These are phyloP conservation scores for Psilocybe tampanensis DNA, from an alignment of 768 basidiomycete species.

Conservation along the genomic window DNA sequence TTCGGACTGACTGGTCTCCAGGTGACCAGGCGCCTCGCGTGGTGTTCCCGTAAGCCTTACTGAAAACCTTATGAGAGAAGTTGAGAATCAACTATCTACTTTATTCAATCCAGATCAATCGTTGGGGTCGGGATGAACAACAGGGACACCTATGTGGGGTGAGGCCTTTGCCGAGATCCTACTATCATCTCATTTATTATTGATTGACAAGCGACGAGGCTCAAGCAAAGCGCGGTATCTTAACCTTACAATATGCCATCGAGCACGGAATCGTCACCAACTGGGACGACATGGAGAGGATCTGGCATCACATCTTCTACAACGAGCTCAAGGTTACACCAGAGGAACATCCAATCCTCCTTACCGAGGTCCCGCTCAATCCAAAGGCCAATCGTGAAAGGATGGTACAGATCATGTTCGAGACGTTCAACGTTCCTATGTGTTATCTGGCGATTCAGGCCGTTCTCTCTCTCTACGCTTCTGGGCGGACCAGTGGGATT, in stretches of 20 bases:
- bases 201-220: slow-evolving; percentile 30
- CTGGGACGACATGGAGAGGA: slow-evolving; percentile 99
- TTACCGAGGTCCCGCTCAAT: slow-evolving; percentile 94
- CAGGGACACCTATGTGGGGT: slow-evolving; percentile 97
- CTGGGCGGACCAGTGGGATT: slow-evolving; percentile 95
- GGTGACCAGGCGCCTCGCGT: slow-evolving; percentile 91
- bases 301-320: slow-evolving; percentile 98
- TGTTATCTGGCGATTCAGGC: slow-evolving; percentile 94
- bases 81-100: no score
- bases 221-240: slow-evolving; percentile 79
- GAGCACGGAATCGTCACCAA: slow-evolving; percentile 96
- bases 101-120: slow-evolving; percentile 77
- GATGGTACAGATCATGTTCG: slow-evolving; percentile 97
- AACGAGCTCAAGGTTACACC: slow-evolving; percentile 93
- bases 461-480: slow-evolving; percentile 89
- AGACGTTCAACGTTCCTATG: slow-evolving; percentile 91
- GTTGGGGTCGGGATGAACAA: slow-evolving; percentile 98
- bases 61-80: background rate
- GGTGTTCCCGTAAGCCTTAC: slow-evolving; percentile 87
- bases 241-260: slow-evolving; percentile 91
- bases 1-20: slow-evolving; percentile 33
- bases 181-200: background rate
- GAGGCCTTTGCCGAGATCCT: no score
- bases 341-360: slow-evolving; percentile 89
- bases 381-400: slow-evolving; percentile 93